A percentile compares a stretch with the other conserved stretches of the same genome.
These are phyloP conservation scores for Candolleomyces efflorescens DNA, from an alignment of 768 basidiomycete genomes.

Conservation along the genomic window DNA sequence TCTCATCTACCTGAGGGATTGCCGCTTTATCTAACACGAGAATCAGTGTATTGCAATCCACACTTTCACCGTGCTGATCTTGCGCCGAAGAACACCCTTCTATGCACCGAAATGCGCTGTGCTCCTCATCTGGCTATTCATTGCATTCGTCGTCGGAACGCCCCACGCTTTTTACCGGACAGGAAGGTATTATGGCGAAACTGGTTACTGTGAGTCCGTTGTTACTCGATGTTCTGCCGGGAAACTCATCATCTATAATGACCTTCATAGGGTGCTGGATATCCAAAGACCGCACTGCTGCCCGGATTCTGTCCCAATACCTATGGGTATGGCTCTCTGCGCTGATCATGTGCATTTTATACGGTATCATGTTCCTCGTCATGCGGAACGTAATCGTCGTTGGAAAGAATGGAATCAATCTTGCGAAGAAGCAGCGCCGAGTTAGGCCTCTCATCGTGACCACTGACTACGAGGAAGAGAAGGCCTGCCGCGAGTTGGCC, in stretches of 20 bases:
- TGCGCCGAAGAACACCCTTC: slow-evolving; percentile 31
- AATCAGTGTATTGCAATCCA: slow-evolving; percentile 42
- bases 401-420: slow-evolving; percentile 18
- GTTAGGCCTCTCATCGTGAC: background rate
- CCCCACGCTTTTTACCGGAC: slow-evolving; percentile 29
- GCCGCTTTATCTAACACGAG: no score
- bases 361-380: slow-evolving; percentile 40
- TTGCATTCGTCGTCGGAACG: slow-evolving; percentile 35
- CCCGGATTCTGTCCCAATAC: slow-evolving; percentile 45
- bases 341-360: slow-evolving; percentile 37
- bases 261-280: slow-evolving; percentile 51
- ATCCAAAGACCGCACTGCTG: slow-evolving; percentile 21
- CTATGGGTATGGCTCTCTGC: slow-evolving; percentile 50
- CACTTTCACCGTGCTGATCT: slow-evolving; percentile 45
- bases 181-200: slow-evolving; percentile 37
- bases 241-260: background rate
- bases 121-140: slow-evolving; percentile 35
- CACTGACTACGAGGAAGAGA: slow-evolving; percentile 22
- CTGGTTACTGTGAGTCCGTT: slow-evolving; percentile 33
- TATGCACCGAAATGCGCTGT: slow-evolving; percentile 28
- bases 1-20: no score
- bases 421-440: slow-evolving; percentile 4
- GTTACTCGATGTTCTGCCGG: background rate
- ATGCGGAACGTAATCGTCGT: slow-evolving; percentile 32
- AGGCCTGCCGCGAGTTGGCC: slow-evolving; percentile 27